Evolutionary conservation across 2,329 filamentous ascomycete genomes (phyloP).

Genomic region (Xylariales sp.): DNA sequence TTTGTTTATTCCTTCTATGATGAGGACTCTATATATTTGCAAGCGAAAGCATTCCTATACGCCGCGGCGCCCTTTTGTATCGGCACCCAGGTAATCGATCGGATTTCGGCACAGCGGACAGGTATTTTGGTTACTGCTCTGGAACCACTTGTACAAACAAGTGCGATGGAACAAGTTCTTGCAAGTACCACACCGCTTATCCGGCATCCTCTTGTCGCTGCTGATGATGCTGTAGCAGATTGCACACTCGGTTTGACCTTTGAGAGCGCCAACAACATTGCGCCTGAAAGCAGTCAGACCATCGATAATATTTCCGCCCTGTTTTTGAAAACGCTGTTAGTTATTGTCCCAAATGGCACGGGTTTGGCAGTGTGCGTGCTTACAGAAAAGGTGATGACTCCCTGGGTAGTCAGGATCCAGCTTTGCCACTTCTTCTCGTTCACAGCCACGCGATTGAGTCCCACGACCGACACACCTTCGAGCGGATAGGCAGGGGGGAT

Average conservation of each 20-base stretch:
- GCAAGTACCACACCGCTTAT: constrained; percentile 88
- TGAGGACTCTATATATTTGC: too few relatives aligned
- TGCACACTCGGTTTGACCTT: constrained; percentile 91
- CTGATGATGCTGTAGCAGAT: constrained; percentile 97
- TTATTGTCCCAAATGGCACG: not conserved
- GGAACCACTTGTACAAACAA: constrained; percentile 97
- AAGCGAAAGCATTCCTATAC: too few relatives aligned
- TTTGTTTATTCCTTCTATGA: too few relatives aligned
- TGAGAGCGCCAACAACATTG: constrained; percentile 83
- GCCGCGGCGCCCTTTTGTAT: constrained; percentile 18
- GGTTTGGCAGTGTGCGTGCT: not conserved
- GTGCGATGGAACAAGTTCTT: constrained; percentile 88
- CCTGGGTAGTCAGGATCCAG: constrained; percentile 85
- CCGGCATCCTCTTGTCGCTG: constrained; percentile 81
- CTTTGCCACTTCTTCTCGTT: constrained; percentile 88
- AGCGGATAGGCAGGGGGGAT: constrained; percentile 82
- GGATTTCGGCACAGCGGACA: constrained; percentile 91
- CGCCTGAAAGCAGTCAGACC: constrained; percentile 79
- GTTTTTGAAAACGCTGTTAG: constrained; percentile 1
- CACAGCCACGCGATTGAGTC: constrained; percentile 79
- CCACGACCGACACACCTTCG: constrained; percentile 69
- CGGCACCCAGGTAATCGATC: constrained; percentile 56
- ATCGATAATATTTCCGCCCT: constrained; percentile 82
- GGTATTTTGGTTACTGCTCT: constrained; percentile 83
- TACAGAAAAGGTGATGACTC: constrained; percentile 85